These are phyloP conservation scores for Pharnaceum exiguum DNA, from an alignment of 148 eudicot genomes.

Conservation along the genomic window DNA sequence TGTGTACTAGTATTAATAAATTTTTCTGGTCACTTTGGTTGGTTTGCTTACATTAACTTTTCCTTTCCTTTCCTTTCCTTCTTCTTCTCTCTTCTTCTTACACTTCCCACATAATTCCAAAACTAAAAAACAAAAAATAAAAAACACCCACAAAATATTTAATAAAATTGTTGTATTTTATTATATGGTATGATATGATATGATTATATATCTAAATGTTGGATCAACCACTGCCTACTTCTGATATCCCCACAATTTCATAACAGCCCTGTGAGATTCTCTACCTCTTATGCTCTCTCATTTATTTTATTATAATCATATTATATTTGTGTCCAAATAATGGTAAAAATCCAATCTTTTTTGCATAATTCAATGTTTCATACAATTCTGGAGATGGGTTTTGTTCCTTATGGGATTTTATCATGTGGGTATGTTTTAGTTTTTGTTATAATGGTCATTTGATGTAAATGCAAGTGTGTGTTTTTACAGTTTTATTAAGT, in stretches of 20 bases:
- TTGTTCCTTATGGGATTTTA: neutral
- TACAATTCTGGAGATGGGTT: constrained; percentile 9
- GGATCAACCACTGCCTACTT: constrained; percentile 22
- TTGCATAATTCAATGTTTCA: constrained; percentile 3
- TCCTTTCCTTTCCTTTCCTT: constrained; percentile 14
- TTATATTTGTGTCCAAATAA: neutral
- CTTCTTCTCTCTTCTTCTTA: neutral
- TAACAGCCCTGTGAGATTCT: constrained; percentile 31
- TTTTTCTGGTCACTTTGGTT: neutral
- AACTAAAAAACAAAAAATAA: too few relatives aligned
- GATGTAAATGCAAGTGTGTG: constrained; percentile 20
- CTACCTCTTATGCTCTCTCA: too few relatives aligned
- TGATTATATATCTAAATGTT: constrained; percentile 19
- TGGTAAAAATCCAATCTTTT: neutral
- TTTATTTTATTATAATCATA: neutral
- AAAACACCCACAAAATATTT: too few relatives aligned
- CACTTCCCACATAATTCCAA: constrained; percentile 3
- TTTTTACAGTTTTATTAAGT: neutral
- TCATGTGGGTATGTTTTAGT: neutral
- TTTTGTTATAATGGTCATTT: neutral
- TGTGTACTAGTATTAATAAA: too few relatives aligned
- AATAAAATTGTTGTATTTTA: too few relatives aligned
- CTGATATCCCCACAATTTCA: constrained; percentile 14
- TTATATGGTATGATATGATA: too few relatives aligned
- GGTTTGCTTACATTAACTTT: too few relatives aligned